These are phyloP conservation scores for Gypsophila paniculata DNA, from an alignment of 179 eudicot genomes.

Conservation along the genomic window DNA sequence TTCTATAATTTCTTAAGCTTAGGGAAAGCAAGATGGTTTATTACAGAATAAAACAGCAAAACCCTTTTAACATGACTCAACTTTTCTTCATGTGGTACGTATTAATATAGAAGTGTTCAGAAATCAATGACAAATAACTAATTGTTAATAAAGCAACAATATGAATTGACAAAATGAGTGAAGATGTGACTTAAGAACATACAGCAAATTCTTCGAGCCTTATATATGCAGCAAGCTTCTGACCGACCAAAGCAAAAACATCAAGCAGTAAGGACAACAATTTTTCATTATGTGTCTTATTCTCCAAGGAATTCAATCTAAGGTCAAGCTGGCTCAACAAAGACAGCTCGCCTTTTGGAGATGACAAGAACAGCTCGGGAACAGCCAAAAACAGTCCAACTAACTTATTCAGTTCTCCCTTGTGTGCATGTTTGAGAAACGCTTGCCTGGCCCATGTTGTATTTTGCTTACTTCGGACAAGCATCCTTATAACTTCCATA, in stretches of 20 bases:
- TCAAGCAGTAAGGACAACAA: neutral
- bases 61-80: neutral
- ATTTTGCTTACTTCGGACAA: slow-evolving; percentile 4
- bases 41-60: neutral
- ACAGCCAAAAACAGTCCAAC: too few relatives aligned
- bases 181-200: neutral
- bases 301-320: neutral
- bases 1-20: slow-evolving; percentile 1
- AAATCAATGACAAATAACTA: neutral
- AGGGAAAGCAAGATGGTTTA: neutral
- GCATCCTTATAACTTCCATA: slow-evolving; percentile 5
- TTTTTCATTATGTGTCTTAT: neutral
- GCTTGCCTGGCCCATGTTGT: neutral
- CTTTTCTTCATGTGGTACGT: too few relatives aligned
- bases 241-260: slow-evolving; percentile 5
- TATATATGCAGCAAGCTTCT: slow-evolving; percentile 3
- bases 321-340: neutral
- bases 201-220: neutral
- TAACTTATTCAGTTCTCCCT: neutral
- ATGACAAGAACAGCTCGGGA: too few relatives aligned
- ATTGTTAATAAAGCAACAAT: neutral
- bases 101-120: neutral
- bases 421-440: neutral
- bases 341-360: neutral
- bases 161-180: neutral